Percentiles rank a stretch among this genome's conserved stretches.
Conservation (phyloP, 768 basidiomycete species). For the Podaxis pistillaris region DNA sequence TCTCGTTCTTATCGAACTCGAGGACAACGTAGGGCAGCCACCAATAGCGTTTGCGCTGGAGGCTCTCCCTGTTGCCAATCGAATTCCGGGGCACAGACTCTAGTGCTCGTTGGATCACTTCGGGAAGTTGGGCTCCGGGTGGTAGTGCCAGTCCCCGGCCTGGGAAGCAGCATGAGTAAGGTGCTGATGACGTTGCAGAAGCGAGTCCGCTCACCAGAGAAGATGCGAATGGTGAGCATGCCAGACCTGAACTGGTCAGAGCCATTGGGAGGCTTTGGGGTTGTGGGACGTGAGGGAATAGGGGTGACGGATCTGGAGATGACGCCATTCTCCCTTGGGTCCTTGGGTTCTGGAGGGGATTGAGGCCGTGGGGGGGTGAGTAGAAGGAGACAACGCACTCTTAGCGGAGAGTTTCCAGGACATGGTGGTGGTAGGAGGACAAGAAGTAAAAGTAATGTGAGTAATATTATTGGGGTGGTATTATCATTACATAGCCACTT, state of each 20-base stretch:
- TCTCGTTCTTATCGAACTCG: constrained; percentile 97
- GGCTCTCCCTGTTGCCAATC: constrained; percentile 80
- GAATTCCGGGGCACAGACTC: constrained; percentile 57
- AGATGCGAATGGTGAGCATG: constrained; percentile 93
- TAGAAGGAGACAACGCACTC: constrained; percentile 30
- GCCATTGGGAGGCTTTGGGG: constrained; percentile 58
- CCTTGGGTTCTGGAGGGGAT: constrained; percentile 55
- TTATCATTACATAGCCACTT: constrained; percentile 14
- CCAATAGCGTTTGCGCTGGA: constrained; percentile 93
- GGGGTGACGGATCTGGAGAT: constrained; percentile 79
- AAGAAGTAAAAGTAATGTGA: constrained; percentile 3
- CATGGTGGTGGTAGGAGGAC: constrained; percentile 31
- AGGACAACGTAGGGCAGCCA: constrained; percentile 97
- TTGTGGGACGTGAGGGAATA: constrained; percentile 78
- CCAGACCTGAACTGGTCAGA: constrained; percentile 78
- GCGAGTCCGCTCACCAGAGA: constrained; percentile 63
- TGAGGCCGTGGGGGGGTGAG: constrained; percentile 10
- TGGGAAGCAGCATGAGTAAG: constrained; percentile 21
- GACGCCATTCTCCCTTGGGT: constrained; percentile 66
- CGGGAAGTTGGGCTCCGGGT: constrained; percentile 75
- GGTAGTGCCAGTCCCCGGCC: constrained; percentile 83
- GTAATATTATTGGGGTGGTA: constrained; percentile 5
- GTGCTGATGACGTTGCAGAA: background rate
- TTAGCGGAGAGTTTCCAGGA: constrained; percentile 55
- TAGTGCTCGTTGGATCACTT: constrained; percentile 81